Evolutionary conservation across 192 early-diverging fungal genomes (phyloP), one percentile per base, ranked within the genome.

Genomic region (Coemansia sp.): DNA sequence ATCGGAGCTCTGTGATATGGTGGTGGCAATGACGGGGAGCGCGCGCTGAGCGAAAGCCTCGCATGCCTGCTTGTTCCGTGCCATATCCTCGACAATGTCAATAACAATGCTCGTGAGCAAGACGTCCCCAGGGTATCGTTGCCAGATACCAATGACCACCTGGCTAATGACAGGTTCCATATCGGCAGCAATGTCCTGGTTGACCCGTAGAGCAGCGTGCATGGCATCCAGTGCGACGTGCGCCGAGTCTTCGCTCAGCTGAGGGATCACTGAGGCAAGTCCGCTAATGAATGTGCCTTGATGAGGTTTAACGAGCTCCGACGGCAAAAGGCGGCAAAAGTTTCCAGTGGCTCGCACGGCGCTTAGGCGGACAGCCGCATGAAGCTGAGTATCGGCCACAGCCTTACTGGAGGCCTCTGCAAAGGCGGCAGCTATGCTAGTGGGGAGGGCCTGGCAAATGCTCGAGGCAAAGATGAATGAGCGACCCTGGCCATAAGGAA

Each of bases 401-500:
- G 92, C 92, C 35, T 83, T 80, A 6, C 89, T 89, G 33, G 93
- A 88, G n/a, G 92, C 91, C 21, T 81, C 70, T 42, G 95, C 84
- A 76, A 93, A 94, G 40, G 92, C 87, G 2, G 71, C 56, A 2
- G 90, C 83, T 26, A 93, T 83, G 13, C 87, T 74, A 1, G 80
- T 53, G 13, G 92, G 92, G 26, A 95, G 75, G 18, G 88, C 82
- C 10, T 84, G 77, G 16, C 90, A 88, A 85, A 94, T 93, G 66
- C 89, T 85, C 48, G 89, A 90, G 2, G 90, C 86, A 85, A 95
- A 95, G 16, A 94, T 89, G 58, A 98, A 87, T 2, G 94, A 89
- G 13, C 96, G 93, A 4, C 95, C 94, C 74, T 94, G 92, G 62
- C 93, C 84, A 72, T 94, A 94, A 8, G 96, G 96, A 8, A 67